Evolutionary conservation across 176 grass and related monocot genomes (phyloP), one percentile per base, ranked within the genome.

Genomic region (Juncus effusus): DNA sequence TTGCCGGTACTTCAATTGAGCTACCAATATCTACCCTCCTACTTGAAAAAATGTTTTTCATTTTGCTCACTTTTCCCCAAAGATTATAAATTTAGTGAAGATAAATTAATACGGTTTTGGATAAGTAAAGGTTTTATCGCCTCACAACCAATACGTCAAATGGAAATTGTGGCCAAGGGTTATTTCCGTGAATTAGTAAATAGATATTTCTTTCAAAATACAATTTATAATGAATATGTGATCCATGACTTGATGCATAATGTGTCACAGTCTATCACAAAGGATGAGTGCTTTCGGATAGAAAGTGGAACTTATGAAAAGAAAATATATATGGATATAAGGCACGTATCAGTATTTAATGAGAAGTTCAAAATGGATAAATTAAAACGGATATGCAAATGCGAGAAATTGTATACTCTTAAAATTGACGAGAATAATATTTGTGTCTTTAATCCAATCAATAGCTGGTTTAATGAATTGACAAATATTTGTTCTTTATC

Each of bases 221-320:
- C 59, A 56, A 42, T 13, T 35, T 60, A 13, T 50, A 4, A 76
- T 5, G 38, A 45, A 36, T 89, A 85, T 82, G 40, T 79, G 47
- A 67, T 82, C 51, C 82, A 90, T 76, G 82, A 79, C 7, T 69
- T 85, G 64, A 56, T 90, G 10, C 82, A 85, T 63, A 78, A 90
- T 61, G 13, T 90, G 38, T 74, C 77, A 13, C 75, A 76, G 38
- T 85, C 40, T 0, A 0, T 82, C 2, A 81, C 70, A 5, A 74
- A 72, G 16, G 74, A 73, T 50, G 86, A 78, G 65, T 77, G 75
- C 19, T 81, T 78, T 28, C 42, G 59, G 40, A 62, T 89, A 42
- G 81, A 79, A 85, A 52, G 70, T 82, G 13, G 67, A 6, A 10
- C 19, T 9, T 42, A 49, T 53, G 56, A n/a, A 66, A 13, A 51